Conservation (phyloP, 768 basidiomycete genomes). For the Leccinum rimulosum region DNA sequence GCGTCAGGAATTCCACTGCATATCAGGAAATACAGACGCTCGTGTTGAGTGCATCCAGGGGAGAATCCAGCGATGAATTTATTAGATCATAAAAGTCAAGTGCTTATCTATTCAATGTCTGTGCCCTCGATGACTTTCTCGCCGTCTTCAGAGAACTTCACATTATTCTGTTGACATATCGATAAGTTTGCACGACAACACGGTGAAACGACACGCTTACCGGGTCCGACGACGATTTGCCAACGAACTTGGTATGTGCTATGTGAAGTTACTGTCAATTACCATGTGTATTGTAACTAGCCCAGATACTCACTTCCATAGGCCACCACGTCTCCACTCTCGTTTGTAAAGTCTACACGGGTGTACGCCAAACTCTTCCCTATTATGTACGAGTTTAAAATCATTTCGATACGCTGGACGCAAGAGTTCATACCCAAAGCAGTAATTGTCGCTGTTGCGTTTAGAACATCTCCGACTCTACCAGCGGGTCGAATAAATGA, state of each 20-base stretch:
- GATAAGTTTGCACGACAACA: not conserved
- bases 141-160: conserved; percentile 78
- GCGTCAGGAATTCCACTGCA: not conserved
- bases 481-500: conserved; percentile 80
- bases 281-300: too few species aligned
- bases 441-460: conserved; percentile 62
- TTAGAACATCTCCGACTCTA: conserved; percentile 62
- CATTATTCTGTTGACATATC: conserved; percentile 51
- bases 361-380: conserved; percentile 82
- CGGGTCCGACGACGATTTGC: conserved; percentile 53
- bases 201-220: conserved; percentile 25
- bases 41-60: not conserved
- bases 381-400: conserved; percentile 24
- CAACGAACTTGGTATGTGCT: conserved; percentile 88
- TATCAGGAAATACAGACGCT: not conserved
- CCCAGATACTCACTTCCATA: conserved; percentile 63
- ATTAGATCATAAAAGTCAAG: not conserved
- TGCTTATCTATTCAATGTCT: conserved; percentile 14
- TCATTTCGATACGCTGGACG: not conserved
- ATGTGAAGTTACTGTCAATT: conserved; percentile 4
- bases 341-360: conserved; percentile 68
- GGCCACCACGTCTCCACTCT: conserved; percentile 67
- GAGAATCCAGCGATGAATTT: not conserved
- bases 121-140: conserved; percentile 62
- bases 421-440: conserved; percentile 53